Percentiles rank a stretch among this genome's conserved stretches.
These are phyloP conservation scores for Euphorbia tirucalli DNA, from an alignment of 345 rosid genomes.

Conservation along the genomic window DNA sequence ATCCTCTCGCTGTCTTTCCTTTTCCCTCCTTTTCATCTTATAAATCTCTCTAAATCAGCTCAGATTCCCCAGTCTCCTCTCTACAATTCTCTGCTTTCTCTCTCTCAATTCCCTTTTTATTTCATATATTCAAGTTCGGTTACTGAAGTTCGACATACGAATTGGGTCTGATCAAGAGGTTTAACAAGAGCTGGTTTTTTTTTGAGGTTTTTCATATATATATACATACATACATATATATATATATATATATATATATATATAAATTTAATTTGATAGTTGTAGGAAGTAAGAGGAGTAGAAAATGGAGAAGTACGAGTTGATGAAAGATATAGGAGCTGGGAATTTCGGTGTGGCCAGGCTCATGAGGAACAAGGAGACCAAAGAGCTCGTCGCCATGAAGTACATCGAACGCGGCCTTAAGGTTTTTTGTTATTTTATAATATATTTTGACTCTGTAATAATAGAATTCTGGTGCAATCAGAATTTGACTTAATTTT, in stretches of 20 bases:
- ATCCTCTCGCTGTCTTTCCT: background rate
- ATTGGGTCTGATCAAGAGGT: background rate
- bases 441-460: background rate
- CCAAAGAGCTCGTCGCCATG: constrained; percentile 27
- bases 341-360: constrained; percentile 29
- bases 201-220: no score
- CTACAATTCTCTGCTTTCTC: background rate
- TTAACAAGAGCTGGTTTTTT: background rate
- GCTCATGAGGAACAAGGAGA: constrained; percentile 26
- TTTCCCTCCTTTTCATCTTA: no score
- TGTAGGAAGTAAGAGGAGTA: background rate
- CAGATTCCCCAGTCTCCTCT: background rate
- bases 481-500: background rate
- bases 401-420: constrained; percentile 28
- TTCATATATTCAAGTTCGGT: background rate
- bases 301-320: constrained; percentile 25
- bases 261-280: background rate
- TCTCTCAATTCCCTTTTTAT: background rate
- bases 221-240: no score
- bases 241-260: no score
- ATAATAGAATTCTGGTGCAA: background rate
- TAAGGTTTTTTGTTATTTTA: constrained; percentile 7
- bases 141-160: background rate
- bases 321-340: constrained; percentile 29
- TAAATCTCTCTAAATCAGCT: background rate